Evolutionary conservation across 2,329 filamentous ascomycete species (phyloP).

Genomic region (Fusarium sp.): DNA sequence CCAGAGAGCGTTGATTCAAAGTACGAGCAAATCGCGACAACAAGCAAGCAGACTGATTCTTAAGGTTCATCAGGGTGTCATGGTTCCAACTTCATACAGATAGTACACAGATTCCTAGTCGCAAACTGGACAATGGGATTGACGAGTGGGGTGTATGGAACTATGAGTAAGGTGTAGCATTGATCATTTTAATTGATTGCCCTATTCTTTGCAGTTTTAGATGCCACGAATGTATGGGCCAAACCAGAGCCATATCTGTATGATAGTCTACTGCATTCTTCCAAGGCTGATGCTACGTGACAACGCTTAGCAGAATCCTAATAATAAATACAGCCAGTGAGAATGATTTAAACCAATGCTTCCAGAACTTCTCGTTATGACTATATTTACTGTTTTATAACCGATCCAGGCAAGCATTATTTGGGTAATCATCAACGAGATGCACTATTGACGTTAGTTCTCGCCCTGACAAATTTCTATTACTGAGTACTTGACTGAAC

Average conservation of each 20-base stretch:
- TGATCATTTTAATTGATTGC: not conserved
- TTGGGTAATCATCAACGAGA: not conserved
- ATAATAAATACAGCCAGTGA: too few species aligned
- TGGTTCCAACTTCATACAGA: not conserved
- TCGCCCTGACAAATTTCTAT: not conserved
- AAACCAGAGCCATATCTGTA: too few species aligned
- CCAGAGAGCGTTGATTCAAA: not conserved
- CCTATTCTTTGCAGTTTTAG: not conserved
- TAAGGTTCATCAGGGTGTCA: not conserved
- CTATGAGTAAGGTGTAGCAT: not conserved
- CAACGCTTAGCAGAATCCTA: too few species aligned
- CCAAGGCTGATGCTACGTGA: too few species aligned
- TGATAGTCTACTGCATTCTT: too few species aligned
- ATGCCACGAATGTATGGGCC: fast-evolving
- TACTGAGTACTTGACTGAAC: not conserved
- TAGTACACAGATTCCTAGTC: not conserved
- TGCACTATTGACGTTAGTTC: not conserved
- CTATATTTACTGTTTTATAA: too few species aligned
- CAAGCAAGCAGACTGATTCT: not conserved
- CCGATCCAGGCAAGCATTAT: not conserved
- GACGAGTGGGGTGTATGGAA: not conserved
- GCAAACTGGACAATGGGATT: not conserved
- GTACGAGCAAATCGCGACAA: not conserved
- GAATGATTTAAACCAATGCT: too few species aligned
- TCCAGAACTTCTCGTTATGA: too few species aligned